Percentiles rank a stretch among this genome's conserved stretches.
phyloP scores from a whole-genome alignment of 2,329 filamentous ascomycete genomes.

The Microsporum canis region DNA sequence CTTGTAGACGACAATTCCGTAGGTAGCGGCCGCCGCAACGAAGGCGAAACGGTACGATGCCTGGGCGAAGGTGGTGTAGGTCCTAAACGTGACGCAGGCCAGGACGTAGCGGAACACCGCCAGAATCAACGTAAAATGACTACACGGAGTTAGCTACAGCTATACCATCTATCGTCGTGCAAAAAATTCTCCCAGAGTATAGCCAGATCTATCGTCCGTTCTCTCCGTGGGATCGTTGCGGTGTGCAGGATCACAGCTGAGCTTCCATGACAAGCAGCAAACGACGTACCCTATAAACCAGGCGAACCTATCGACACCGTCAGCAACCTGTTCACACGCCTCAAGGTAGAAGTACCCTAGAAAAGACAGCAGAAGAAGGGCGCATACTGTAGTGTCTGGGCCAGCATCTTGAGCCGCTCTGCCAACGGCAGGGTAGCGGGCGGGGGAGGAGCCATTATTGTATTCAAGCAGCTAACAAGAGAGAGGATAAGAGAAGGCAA shows the following conservation, averaged over 20 bases:
- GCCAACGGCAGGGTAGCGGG: conserved; percentile 56
- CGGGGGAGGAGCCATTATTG: conserved; percentile 62
- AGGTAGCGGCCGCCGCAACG: conserved; percentile 76
- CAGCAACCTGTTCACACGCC: conserved; percentile 5
- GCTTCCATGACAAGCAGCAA: conserved; percentile 8
- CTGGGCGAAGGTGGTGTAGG: conserved; percentile 61
- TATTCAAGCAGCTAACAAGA: not conserved
- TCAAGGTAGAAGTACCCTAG: not conserved
- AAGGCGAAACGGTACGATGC: conserved; percentile 88
- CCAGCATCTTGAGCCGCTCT: conserved; percentile 65
- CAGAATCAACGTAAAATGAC: conserved; percentile 76
- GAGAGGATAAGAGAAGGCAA: conserved; percentile 1
- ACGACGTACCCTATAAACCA: conserved; percentile 69
- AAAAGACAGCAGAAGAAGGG: not conserved
- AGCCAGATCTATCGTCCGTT: no score
- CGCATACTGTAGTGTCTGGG: conserved; percentile 83
- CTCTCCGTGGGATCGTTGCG: not conserved
- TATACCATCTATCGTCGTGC: no score
- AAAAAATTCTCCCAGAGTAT: no score
- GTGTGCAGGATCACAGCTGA: not conserved
- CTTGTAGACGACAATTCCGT: conserved; percentile 98
- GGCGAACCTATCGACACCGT: conserved; percentile 40
- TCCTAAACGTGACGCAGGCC: conserved; percentile 84
- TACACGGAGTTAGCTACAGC: conserved; percentile 26
- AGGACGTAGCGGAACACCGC: conserved; percentile 71